phyloP scores from a whole-genome alignment of 768 basidiomycete genomes.

The Hemileccinum rubropunctum region DNA sequence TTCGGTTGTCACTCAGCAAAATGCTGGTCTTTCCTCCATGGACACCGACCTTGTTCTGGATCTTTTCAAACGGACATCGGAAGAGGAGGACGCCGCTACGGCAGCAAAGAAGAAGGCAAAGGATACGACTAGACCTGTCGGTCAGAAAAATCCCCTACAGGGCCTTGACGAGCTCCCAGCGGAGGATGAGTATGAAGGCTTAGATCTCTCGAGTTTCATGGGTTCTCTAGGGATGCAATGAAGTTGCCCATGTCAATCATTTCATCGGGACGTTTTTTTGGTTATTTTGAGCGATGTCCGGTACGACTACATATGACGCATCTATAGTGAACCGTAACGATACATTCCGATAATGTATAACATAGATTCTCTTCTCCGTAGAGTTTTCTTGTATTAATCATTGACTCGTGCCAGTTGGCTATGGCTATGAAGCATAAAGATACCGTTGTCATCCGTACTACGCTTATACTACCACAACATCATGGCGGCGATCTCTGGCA shows the following conservation, averaged over 20 bases:
- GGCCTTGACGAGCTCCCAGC: constrained; percentile 90
- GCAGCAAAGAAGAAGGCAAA: constrained; percentile 51
- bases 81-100: constrained; percentile 67
- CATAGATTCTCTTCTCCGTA: constrained; percentile 24
- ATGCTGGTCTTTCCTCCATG: constrained; percentile 91
- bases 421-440: too few species aligned
- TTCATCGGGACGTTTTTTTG: constrained; percentile 17
- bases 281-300: constrained; percentile 10
- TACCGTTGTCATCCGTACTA: too few species aligned
- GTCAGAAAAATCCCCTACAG: constrained; percentile 81
- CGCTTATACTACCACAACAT: not conserved
- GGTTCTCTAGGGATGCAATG: constrained; percentile 63
- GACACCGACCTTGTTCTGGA: constrained; percentile 96
- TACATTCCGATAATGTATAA: constrained; percentile 34
- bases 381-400: constrained; percentile 17
- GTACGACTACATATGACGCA: constrained; percentile 31
- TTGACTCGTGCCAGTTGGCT: too few species aligned
- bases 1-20: constrained; percentile 96
- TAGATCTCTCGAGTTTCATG: constrained; percentile 89
- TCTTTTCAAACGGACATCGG: constrained; percentile 78
- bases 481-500: constrained; percentile 78
- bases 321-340: constrained; percentile 34
- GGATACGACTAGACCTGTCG: constrained; percentile 54
- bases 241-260: constrained; percentile 15
- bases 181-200: constrained; percentile 88